Evolutionary conservation across 2,329 filamentous ascomycete genomes (phyloP).

Genomic region (Ramichloridium luteum): DNA sequence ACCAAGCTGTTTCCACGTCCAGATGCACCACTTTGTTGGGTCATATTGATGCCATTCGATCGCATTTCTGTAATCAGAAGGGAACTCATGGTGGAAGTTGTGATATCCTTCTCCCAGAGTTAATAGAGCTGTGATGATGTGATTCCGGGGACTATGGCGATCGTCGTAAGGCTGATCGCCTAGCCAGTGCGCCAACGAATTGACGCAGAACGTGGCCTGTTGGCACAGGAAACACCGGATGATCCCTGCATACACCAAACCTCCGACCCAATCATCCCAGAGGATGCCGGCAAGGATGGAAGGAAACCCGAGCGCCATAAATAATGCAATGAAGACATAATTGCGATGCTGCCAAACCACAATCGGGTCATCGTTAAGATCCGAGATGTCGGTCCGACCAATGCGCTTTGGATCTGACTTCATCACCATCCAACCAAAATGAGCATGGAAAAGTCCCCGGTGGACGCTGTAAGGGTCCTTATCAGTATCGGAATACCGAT

Average conservation of each 20-base stretch:
- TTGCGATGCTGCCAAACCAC: slow-evolving; percentile 78
- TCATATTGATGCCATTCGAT: slow-evolving; percentile 86
- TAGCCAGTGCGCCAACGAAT: slow-evolving; percentile 78
- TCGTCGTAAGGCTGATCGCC: slow-evolving; percentile 85
- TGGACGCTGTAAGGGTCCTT: slow-evolving; percentile 84
- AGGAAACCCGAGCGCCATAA: slow-evolving; percentile 65
- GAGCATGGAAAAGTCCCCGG: slow-evolving; percentile 72
- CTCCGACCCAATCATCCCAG: slow-evolving; percentile 70
- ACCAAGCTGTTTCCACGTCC: slow-evolving; percentile 67
- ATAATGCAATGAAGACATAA: slow-evolving; percentile 65
- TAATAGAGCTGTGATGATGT: slow-evolving; percentile 70
- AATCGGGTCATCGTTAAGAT: slow-evolving; percentile 71
- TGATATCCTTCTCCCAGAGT: slow-evolving; percentile 85
- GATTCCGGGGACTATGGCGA: slow-evolving; percentile 77
- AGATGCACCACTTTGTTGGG: slow-evolving; percentile 80
- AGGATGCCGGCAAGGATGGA: slow-evolving; percentile 60
- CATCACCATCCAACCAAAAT: slow-evolving; percentile 81
- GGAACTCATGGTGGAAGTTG: slow-evolving; percentile 92
- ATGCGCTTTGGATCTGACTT: slow-evolving; percentile 84
- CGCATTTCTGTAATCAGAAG: slow-evolving; percentile 80
- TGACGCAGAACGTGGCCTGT: slow-evolving; percentile 85
- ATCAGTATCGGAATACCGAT: slow-evolving; percentile 81
- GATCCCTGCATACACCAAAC: slow-evolving; percentile 72
- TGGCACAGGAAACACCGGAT: slow-evolving; percentile 78
- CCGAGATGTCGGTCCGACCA: slow-evolving; percentile 74